A percentile compares a stretch with the other conserved stretches of the same genome.
phyloP scores from a whole-genome alignment of 805 yeast genomes.

The Scheffersomyces coipomensis region DNA sequence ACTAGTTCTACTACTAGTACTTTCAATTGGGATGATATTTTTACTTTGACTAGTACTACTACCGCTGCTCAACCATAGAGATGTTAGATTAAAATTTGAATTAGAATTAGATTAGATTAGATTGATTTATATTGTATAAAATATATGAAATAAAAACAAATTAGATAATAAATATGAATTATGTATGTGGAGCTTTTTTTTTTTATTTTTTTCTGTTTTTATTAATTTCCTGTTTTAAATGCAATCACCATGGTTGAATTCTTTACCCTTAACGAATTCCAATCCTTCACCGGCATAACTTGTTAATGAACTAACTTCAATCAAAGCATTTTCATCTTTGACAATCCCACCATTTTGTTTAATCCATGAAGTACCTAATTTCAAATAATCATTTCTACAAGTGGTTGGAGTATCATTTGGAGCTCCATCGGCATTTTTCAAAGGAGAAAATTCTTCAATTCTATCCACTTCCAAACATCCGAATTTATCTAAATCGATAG shows the following conservation, averaged over 20 bases:
- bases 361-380: conserved; percentile 75
- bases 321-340: conserved; percentile 40
- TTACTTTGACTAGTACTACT: background rate
- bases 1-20: background rate
- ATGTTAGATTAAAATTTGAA: too few relatives aligned
- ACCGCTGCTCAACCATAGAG: too few relatives aligned
- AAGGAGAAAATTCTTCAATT: conserved; percentile 83
- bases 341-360: conserved; percentile 65
- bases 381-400: conserved; percentile 62
- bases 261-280: conserved; percentile 50
- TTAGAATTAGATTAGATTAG: too few relatives aligned
- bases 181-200: too few relatives aligned
- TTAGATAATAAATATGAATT: too few relatives aligned
- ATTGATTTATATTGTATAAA: too few relatives aligned
- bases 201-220: too few relatives aligned
- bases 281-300: conserved; percentile 78
- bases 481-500: conserved; percentile 65
- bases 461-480: conserved; percentile 93
- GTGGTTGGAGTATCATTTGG: conserved; percentile 82
- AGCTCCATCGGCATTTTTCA: conserved; percentile 88
- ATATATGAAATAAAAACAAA: too few relatives aligned
- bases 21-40: background rate
- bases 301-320: conserved; percentile 76
- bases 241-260: conserved; percentile 31
- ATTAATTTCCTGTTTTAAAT: conserved; percentile 7